phyloP scores from a whole-genome alignment of 805 yeast genomes.

The Pichia thaimueangensis region DNA sequence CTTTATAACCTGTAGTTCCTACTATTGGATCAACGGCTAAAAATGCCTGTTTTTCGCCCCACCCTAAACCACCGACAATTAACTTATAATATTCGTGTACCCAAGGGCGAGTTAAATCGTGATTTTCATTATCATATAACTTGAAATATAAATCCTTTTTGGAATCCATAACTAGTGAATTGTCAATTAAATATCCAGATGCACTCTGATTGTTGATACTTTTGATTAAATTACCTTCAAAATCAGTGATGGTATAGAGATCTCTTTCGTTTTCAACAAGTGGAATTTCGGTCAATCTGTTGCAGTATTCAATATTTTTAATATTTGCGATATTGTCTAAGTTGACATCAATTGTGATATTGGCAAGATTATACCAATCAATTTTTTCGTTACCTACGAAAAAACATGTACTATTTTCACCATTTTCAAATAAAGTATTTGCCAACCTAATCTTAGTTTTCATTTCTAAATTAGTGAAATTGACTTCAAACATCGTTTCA shows the following conservation, averaged over 20 bases:
- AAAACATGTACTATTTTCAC: constrained; percentile 23
- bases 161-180: constrained; percentile 28
- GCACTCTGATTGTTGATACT: constrained; percentile 50
- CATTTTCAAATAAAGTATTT: constrained; percentile 25
- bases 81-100: constrained; percentile 39
- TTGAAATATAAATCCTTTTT: constrained; percentile 22
- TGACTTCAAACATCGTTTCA: constrained; percentile 8
- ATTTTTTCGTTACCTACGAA: constrained; percentile 10
- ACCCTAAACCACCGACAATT: constrained; percentile 70
- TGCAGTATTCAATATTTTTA: constrained; percentile 5
- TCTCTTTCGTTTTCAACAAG: constrained; percentile 7
- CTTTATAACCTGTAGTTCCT: constrained; percentile 19
- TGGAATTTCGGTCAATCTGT: constrained; percentile 14
- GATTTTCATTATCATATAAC: constrained; percentile 10
- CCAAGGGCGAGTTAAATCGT: constrained; percentile 3
- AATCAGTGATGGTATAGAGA: constrained; percentile 39
- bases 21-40: constrained; percentile 62
- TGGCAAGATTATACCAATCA: constrained; percentile 11
- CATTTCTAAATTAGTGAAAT: background rate
- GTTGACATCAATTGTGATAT: constrained; percentile 3
- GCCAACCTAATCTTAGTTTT: constrained; percentile 15
- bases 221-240: constrained; percentile 55
- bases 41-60: constrained; percentile 65
- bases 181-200: constrained; percentile 46
- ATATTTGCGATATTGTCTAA: background rate